Conservation (phyloP, 139 green algal species). For the Chlorella sp. region DNA sequence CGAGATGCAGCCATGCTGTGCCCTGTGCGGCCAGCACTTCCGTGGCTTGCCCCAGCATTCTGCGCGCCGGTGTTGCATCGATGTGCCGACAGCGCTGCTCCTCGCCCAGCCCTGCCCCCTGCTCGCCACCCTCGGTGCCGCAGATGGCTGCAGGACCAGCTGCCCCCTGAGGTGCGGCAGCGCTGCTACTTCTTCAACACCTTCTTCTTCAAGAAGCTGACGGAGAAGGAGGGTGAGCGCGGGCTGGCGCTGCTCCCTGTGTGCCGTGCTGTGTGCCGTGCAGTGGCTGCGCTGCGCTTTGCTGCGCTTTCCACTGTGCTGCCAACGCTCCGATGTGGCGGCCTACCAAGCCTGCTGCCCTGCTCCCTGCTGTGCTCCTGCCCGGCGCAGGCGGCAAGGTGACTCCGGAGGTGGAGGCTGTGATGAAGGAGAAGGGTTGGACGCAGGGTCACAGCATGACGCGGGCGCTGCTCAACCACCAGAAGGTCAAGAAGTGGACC, state of each 20-base stretch:
- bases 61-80: no score
- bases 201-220: constrained; percentile 97
- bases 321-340: no score
- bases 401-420: not conserved
- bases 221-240: constrained; percentile 51
- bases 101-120: not conserved
- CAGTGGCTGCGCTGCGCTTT: no score
- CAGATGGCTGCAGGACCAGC: constrained; percentile 64
- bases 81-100: not conserved
- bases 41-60: no score
- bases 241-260: no score
- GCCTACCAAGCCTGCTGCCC: no score
- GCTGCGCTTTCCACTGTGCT: no score
- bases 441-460: not conserved
- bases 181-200: constrained; percentile 93
- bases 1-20: no score
- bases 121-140: not conserved
- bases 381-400: constrained; percentile 5
- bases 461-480: constrained; percentile 54
- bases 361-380: no score
- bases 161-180: constrained; percentile 65
- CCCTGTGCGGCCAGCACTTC: no score
- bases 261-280: no score
- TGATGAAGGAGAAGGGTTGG: not conserved
- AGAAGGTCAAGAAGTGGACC: constrained; percentile 84